These are phyloP conservation scores for Flaveria trinervia DNA, from an alignment of 129 eudicot species.

Conservation along the genomic window DNA sequence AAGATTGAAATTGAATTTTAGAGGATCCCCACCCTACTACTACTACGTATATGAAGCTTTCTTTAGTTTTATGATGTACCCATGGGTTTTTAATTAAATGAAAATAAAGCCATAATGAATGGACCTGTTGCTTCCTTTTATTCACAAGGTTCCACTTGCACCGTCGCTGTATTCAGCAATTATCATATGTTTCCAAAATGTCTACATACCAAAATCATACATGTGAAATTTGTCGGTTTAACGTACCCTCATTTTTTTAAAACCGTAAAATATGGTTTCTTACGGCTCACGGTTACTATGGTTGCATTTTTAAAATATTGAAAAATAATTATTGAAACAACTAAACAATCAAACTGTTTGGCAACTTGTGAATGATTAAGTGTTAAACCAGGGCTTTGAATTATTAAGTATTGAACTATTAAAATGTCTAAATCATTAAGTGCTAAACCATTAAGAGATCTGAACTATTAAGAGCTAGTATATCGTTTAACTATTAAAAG, in stretches of 20 bases:
- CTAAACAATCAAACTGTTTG: too few species aligned
- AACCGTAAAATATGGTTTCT: too few species aligned
- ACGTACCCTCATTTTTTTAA: not conserved
- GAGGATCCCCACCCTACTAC: slow-evolving; percentile 30
- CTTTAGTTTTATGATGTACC: slow-evolving; percentile 10
- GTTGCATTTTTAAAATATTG: too few species aligned
- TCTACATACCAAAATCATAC: not conserved
- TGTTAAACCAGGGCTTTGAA: too few species aligned
- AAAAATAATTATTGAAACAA: too few species aligned
- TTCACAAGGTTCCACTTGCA: slow-evolving; percentile 8
- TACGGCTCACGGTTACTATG: too few species aligned
- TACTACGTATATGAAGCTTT: not conserved
- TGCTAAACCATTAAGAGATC: too few species aligned
- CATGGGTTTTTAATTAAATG: not conserved
- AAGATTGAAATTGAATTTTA: slow-evolving; percentile 29
- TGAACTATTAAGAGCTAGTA: too few species aligned
- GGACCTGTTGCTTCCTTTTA: slow-evolving; percentile 14
- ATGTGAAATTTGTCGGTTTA: slow-evolving; percentile 22
- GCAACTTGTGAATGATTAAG: too few species aligned
- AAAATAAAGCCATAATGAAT: not conserved
- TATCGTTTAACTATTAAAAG: too few species aligned
- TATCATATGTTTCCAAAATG: not conserved
- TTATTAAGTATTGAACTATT: too few species aligned
- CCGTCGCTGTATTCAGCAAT: not conserved
- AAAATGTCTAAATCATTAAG: too few species aligned